Evolutionary conservation across 192 early-diverging fungal genomes (phyloP), one percentile per base, ranked within the genome.

Genomic region (Rhizophagus prolifer): DNA sequence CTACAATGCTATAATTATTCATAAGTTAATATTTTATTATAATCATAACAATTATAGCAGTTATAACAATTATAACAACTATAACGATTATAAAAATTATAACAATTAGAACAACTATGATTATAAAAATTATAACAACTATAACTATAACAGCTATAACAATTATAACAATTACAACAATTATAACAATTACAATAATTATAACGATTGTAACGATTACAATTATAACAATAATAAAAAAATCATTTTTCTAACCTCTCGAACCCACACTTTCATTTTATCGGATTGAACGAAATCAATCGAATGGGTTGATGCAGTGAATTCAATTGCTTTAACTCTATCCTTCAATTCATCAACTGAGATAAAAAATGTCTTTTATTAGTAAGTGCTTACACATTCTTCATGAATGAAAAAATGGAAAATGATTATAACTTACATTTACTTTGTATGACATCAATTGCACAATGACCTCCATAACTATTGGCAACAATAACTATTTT

Each of bases 401-500:
- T 46, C 7, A n/a, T 3, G 28, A n/a, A 34, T 34, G 31, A 31
- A 63, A 59, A 62, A 16, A 44, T 25, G 3, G 0, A 14, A 59
- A 38, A 38, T 9, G 36, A 8, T 38, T 58, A 72, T 19, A 41
- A 76, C 75, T 31, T 41, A 76, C 75, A 68, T 10, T 58, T n/a
- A 16, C 34, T 59, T 41, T 76, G 75, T 1, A 76, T 25, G 9
- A 58, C 21, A 66, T 76, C 50, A 59, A 76, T 38, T 12, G 66
- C 63, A 59, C 75, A 68, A 76, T 76, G 54, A 16, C 63, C 75
- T 36, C 75, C 75, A 58, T 76, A 76, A 58, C 75, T 76, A 26
- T 68, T 68, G 9, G 75, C 75, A 58, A 76, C 30, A 58, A 68
- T 59, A 38, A 76, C 67, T n/a, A 76, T 76, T 21, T 69, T 76